These are phyloP conservation scores for Allomyces javanicus DNA, from an alignment of 192 early-diverging fungal species.

Conservation along the genomic window DNA sequence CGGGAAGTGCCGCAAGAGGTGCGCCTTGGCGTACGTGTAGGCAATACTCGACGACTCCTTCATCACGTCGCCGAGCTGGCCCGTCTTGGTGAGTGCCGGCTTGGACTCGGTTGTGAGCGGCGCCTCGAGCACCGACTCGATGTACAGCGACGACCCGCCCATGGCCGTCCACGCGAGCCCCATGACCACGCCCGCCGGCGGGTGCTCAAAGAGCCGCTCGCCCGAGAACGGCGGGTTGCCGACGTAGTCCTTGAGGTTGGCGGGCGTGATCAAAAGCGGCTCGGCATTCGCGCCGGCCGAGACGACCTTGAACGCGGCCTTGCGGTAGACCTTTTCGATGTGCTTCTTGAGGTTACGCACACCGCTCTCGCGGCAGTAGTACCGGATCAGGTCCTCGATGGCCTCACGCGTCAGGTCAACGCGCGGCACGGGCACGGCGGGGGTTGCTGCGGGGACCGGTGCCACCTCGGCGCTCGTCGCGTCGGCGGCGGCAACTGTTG, in stretches of 20 bases:
- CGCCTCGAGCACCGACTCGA: slow-evolving; percentile 82
- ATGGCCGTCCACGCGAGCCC: slow-evolving; percentile 94
- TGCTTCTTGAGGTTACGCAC: slow-evolving; percentile 97
- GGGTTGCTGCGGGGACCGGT: no score
- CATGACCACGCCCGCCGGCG: slow-evolving; percentile 91
- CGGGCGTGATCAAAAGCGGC: slow-evolving; percentile 40
- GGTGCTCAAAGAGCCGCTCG: slow-evolving; percentile 77
- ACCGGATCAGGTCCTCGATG: slow-evolving; percentile 64
- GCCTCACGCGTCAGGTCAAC: slow-evolving; percentile 53
- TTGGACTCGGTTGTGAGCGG: slow-evolving; percentile 31
- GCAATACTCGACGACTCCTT: slow-evolving; percentile 91
- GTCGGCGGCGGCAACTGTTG: no score
- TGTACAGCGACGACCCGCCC: slow-evolving; percentile 86
- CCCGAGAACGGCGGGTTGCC: slow-evolving; percentile 69
- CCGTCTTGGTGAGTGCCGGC: slow-evolving; percentile 57
- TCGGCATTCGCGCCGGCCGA: slow-evolving; percentile 29
- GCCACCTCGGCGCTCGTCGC: no score
- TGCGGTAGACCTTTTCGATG: slow-evolving; percentile 94
- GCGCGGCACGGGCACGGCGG: slow-evolving; percentile 21
- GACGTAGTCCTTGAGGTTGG: slow-evolving; percentile 78
- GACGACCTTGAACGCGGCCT: slow-evolving; percentile 81
- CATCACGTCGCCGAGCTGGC: slow-evolving; percentile 98
- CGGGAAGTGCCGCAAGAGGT: slow-evolving; percentile 52
- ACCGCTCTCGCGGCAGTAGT: slow-evolving; percentile 91
- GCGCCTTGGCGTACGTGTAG: slow-evolving; percentile 84